Evolutionary conservation across 2,329 filamentous ascomycete genomes (phyloP).

Genomic region (Claviceps sp.): DNA sequence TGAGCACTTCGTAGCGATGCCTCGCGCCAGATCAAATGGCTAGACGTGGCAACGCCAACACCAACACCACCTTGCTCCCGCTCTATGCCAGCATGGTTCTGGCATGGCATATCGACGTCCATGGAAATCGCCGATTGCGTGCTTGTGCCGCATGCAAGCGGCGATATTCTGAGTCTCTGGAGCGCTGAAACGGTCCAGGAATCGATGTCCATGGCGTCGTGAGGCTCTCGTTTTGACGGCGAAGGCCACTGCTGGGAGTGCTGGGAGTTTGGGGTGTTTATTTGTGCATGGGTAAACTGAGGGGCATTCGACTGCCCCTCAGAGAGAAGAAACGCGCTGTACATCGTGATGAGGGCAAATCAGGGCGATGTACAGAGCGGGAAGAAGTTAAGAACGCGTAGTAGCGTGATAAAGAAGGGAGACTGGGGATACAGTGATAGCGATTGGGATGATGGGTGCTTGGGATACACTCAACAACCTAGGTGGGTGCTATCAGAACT

Average conservation of each 20-base stretch:
- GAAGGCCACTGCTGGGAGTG: conserved; percentile 5
- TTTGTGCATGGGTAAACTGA: neutral
- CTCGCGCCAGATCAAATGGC: conserved; percentile 44
- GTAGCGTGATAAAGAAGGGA: too few species aligned
- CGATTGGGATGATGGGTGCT: too few species aligned
- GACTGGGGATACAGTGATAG: too few species aligned
- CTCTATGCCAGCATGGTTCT: conserved; percentile 3
- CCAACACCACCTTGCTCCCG: too few species aligned
- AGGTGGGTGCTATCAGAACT: too few species aligned
- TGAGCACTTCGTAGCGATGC: conserved; percentile 78
- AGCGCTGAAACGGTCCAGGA: conserved; percentile 51
- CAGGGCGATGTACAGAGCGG: neutral
- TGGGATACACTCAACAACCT: too few species aligned
- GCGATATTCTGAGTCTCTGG: conserved; percentile 40
- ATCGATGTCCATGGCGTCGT: conserved; percentile 41
- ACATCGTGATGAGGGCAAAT: conserved; percentile 33
- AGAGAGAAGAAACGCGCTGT: conserved; percentile 36
- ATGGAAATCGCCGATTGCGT: conserved; percentile 62
- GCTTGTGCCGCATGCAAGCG: conserved; percentile 44
- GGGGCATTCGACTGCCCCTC: conserved; percentile 17
- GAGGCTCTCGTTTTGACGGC: conserved; percentile 13
- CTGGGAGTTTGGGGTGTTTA: neutral
- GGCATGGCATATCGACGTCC: conserved; percentile 34
- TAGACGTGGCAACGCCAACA: too few species aligned
- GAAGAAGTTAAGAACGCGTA: neutral